Percentiles rank a stretch among this genome's conserved stretches.
phyloP scores from a whole-genome alignment of 2,329 filamentous ascomycete species.

The Fusarium protoensiforme region DNA sequence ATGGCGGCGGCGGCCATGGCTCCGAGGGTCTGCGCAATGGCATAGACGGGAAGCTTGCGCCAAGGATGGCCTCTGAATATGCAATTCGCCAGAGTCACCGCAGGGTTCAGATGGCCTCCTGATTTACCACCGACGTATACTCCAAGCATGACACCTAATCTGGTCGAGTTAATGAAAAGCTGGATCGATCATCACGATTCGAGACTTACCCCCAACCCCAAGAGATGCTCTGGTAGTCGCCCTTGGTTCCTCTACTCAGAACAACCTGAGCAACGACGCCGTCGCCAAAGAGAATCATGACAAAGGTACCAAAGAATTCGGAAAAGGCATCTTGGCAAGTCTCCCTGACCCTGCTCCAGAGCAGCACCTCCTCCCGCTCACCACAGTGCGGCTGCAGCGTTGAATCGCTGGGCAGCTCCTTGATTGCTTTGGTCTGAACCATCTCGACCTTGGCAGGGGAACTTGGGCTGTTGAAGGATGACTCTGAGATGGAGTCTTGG shows the following conservation, averaged over 20 bases:
- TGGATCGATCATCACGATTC: background rate
- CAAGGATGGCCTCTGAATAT: conserved; percentile 76
- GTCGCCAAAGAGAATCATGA: conserved; percentile 76
- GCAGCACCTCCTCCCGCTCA: conserved; percentile 42
- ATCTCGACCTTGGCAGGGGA: conserved; percentile 47
- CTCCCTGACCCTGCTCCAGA: conserved; percentile 65
- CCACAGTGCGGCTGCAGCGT: conserved; percentile 27
- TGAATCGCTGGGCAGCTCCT: conserved; percentile 34
- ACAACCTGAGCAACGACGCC: conserved; percentile 78
- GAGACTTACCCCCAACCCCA: conserved; percentile 61
- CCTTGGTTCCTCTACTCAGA: conserved; percentile 62
- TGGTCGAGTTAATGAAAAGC: conserved; percentile 29
- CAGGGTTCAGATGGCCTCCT: conserved; percentile 76
- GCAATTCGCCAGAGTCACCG: conserved; percentile 77
- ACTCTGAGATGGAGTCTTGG: conserved; percentile 49
- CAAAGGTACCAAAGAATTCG: conserved; percentile 76
- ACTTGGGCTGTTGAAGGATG: conserved; percentile 47
- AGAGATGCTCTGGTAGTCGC: conserved; percentile 61
- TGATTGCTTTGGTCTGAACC: conserved; percentile 39
- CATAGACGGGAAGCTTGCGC: conserved; percentile 76
- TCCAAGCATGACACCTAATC: conserved; percentile 75
- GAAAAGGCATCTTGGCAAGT: conserved; percentile 68
- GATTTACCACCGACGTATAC: conserved; percentile 74
- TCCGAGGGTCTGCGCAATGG: conserved; percentile 73
- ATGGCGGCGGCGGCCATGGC: conserved; percentile 71